Conservation (phyloP, 441 rosid species). For the Gossypium schwendimanii region DNA sequence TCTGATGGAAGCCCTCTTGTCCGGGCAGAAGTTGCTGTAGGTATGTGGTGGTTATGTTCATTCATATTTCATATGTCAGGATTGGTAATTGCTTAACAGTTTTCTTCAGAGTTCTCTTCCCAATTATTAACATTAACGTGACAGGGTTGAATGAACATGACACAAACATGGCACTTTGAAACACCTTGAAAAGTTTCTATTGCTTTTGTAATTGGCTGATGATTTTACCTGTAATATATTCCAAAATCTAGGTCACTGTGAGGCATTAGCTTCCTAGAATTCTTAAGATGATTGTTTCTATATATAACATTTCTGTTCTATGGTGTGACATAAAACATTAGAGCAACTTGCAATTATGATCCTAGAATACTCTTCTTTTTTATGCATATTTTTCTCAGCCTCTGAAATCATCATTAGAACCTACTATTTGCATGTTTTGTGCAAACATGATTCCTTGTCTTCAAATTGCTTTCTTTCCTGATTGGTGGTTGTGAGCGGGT, state of each 20-base stretch:
- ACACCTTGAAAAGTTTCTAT: conserved; percentile 1
- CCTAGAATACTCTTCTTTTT: neutral
- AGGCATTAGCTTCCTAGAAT: neutral
- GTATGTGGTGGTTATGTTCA: conserved; percentile 33
- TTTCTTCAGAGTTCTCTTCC: neutral
- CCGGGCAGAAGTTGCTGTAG: conserved; percentile 98
- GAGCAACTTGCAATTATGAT: conserved; percentile 3
- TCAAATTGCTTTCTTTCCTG: neutral
- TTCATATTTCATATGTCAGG: conserved; percentile 13
- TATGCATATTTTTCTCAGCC: neutral
- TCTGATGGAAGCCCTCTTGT: conserved; percentile 98
- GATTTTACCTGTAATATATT: neutral
- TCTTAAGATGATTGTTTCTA: neutral
- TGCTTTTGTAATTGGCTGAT: neutral
- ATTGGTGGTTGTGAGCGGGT: neutral
- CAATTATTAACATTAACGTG: neutral
- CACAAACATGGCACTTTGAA: neutral
- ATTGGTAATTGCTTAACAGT: neutral
- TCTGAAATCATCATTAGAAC: neutral
- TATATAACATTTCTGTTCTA: neutral
- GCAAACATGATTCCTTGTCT: neutral
- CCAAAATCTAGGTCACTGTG: neutral
- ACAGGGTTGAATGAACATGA: conserved; percentile 1
- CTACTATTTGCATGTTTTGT: neutral
- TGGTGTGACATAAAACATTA: neutral